A percentile compares a stretch with the other conserved stretches of the same genome.
phyloP scores from a whole-genome alignment of 2,329 filamentous ascomycete species.

The Colletotrichum sidae region DNA sequence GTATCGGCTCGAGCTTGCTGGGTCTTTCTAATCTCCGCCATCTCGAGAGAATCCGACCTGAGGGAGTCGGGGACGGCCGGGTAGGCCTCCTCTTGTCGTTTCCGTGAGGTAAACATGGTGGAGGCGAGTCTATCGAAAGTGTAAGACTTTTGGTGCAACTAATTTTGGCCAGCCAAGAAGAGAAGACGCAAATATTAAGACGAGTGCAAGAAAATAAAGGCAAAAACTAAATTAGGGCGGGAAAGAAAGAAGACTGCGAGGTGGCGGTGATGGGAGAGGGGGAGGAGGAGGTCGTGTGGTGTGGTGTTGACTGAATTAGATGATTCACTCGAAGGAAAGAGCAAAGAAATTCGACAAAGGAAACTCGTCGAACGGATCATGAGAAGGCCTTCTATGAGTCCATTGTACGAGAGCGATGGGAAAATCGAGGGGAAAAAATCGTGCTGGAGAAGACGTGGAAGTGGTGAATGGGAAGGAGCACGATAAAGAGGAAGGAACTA shows the following conservation, averaged over 20 bases:
- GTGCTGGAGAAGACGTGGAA: constrained; percentile 11
- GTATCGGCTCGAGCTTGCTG: constrained; percentile 61
- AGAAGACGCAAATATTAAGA: background rate
- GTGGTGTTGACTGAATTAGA: constrained; percentile 26
- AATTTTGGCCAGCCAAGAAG: constrained; percentile 26
- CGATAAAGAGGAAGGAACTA: constrained; percentile 35
- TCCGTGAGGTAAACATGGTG: constrained; percentile 53
- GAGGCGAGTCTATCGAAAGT: constrained; percentile 42
- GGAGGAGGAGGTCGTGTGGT: constrained; percentile 7
- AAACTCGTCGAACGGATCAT: constrained; percentile 36
- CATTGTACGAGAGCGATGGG: constrained; percentile 28
- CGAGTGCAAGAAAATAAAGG: background rate
- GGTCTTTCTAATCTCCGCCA: constrained; percentile 46
- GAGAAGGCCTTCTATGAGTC: constrained; percentile 36
- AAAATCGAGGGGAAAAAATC: constrained; percentile 18
- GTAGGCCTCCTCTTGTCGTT: constrained; percentile 46
- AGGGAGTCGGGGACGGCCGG: constrained; percentile 53
- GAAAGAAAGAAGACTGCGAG: constrained; percentile 1
- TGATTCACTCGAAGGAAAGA: constrained; percentile 26
- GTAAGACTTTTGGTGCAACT: constrained; percentile 29
- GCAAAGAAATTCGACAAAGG: constrained; percentile 37
- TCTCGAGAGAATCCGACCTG: constrained; percentile 51
- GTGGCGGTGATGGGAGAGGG: background rate
- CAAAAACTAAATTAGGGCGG: background rate
- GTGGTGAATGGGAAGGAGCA: constrained; percentile 13